Conservation (phyloP, 2,329 filamentous ascomycete species). For the Chalaropsis thielavioides region DNA sequence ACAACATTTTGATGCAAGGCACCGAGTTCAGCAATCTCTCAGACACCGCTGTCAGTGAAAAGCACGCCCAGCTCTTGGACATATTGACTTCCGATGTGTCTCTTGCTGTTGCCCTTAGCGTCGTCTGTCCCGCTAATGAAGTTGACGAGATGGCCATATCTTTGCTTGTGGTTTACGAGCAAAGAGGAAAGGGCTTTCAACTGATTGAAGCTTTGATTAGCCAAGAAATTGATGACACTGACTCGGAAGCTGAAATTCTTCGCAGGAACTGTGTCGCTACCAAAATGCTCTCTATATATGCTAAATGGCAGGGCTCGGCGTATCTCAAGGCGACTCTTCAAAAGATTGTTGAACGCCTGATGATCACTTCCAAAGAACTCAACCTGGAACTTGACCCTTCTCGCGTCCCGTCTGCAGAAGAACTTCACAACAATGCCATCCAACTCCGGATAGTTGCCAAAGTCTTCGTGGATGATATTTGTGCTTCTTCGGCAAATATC, state of each 20-base stretch:
- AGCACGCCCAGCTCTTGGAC: slow-evolving; percentile 51
- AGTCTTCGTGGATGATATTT: slow-evolving; percentile 58
- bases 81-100: slow-evolving; percentile 48
- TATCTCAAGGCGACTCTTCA: slow-evolving; percentile 52
- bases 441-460: slow-evolving; percentile 54
- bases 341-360: slow-evolving; percentile 50
- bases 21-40: slow-evolving; percentile 57
- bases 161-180: slow-evolving; percentile 55
- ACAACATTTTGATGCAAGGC: slow-evolving; percentile 56
- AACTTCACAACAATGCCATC: slow-evolving; percentile 50
- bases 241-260: slow-evolving; percentile 53
- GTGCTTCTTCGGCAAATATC: slow-evolving; percentile 45
- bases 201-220: slow-evolving; percentile 52
- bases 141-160: slow-evolving; percentile 56
- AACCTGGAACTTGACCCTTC: slow-evolving; percentile 54
- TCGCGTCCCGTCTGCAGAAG: slow-evolving; percentile 43
- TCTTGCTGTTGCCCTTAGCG: slow-evolving; percentile 48
- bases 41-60: slow-evolving; percentile 52
- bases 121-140: slow-evolving; percentile 51
- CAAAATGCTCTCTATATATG: slow-evolving; percentile 57
- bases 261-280: slow-evolving; percentile 57
- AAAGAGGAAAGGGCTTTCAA: slow-evolving; percentile 46
- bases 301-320: slow-evolving; percentile 52
- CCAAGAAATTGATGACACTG: slow-evolving; percentile 54
- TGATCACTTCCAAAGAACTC: slow-evolving; percentile 51